Evolutionary conservation across 495 filamentous ascomycete genomes (phyloP).

Genomic region (Lasiosphaeria miniovina): DNA sequence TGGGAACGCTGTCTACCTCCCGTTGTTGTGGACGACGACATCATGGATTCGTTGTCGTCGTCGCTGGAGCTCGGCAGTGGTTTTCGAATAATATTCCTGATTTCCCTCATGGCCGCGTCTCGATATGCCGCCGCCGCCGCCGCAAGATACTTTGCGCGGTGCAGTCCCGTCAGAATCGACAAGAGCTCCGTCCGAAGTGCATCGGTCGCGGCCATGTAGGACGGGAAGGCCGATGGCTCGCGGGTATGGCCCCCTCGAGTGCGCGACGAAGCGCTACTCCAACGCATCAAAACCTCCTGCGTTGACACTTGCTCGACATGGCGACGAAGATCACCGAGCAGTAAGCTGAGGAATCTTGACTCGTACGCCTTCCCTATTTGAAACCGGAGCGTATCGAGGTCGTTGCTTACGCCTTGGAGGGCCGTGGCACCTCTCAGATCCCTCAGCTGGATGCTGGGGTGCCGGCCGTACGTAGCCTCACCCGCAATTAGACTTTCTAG

Average conservation of each 20-base stretch:
- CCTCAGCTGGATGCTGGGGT: constrained; percentile 36
- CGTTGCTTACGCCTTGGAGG: constrained; percentile 72
- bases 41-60: constrained; percentile 86
- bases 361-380: constrained; percentile 88
- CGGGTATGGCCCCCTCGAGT: constrained; percentile 62
- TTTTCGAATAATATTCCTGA: constrained; percentile 79
- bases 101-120: constrained; percentile 81
- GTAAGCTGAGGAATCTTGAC: constrained; percentile 68
- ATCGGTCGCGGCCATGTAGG: constrained; percentile 69
- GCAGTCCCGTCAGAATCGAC: constrained; percentile 69
- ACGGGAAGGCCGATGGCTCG: constrained; percentile 63
- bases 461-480: constrained; percentile 34
- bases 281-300: constrained; percentile 74
- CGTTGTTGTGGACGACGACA: constrained; percentile 79
- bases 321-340: constrained; percentile 75
- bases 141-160: constrained; percentile 70
- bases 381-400: constrained; percentile 68
- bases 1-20: constrained; percentile 66
- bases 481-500: constrained; percentile 79
- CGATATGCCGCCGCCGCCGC: constrained; percentile 81
- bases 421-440: constrained; percentile 80
- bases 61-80: constrained; percentile 88
- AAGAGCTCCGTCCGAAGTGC: constrained; percentile 64
- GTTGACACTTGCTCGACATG: constrained; percentile 76
- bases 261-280: constrained; percentile 53